Evolutionary conservation across 495 filamentous ascomycete genomes (phyloP), one percentile per base, ranked within the genome.

Genomic region (Talaromyces adpressus): DNA sequence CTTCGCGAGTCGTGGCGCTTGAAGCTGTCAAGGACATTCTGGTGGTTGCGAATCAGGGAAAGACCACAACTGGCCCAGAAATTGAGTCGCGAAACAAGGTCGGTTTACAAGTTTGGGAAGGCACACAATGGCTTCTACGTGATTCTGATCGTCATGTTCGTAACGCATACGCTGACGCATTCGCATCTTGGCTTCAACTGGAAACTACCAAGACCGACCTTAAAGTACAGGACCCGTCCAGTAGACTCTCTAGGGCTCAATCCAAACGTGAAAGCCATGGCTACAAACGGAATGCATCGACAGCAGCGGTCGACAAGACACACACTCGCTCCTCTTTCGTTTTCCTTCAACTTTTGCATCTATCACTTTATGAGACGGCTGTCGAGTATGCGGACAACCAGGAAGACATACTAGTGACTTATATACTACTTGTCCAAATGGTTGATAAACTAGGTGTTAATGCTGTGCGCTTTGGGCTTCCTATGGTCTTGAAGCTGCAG

Each of bases 401-500:
- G 62, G 76, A 83, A 1, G 92, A 96, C 62, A 79, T 94, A 16
- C 76, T 90, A 47, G 73, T 94, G 12, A 79, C 93, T 16, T 90
- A 96, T 66, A 77, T 92, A 9, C 75, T 97, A 18, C 79, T 96
- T 45, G 73, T 82, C 3, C 89, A 81, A 61, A 79, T 96, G 3
- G 84, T 91, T 34, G 82, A 85, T 54, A 87, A 87, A 58, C 81
- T 96, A 3, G 91, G 92, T n/a, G 84, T 96, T 36, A 95, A 96
- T 71, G 89, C 90, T 16, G 84, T 81, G n/a, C 79, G 86, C 61
- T 87, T 83, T 66, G 91, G 91, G 1, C 73, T 96, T 57, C 91
- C 93, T 29, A 94, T 97, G 92, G 84, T 96, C 16, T 82, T 92
- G 69, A 84, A 88, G 56, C 82, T 97, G 18, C 92, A 96, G 70